Percentiles rank a stretch among this genome's conserved stretches.
Evolutionary conservation across 495 filamentous ascomycete species (phyloP).

Genomic region (Tuber brumale): DNA sequence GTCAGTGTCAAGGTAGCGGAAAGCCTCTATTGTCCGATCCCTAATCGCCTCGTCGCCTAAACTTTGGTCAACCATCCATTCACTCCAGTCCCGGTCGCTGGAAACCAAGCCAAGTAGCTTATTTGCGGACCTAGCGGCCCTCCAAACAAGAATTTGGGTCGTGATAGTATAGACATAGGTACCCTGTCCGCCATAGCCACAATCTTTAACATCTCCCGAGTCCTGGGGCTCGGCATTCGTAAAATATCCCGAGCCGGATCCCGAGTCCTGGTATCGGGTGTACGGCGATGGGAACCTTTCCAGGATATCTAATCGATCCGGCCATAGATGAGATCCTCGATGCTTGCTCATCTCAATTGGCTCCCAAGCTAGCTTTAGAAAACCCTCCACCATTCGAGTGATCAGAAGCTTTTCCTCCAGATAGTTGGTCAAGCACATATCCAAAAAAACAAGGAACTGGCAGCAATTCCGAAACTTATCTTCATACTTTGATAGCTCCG

Average conservation of each 20-base stretch:
- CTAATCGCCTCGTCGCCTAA: background rate
- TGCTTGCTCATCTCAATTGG: constrained; percentile 1
- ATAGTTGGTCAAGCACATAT: background rate
- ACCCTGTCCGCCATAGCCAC: background rate
- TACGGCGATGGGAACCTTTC: background rate
- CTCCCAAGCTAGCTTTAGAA: background rate
- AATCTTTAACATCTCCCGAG: background rate
- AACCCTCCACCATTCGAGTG: background rate
- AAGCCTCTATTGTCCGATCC: background rate
- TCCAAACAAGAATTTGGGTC: background rate
- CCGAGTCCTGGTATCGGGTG: background rate
- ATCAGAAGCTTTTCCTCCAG: background rate
- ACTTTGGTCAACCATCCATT: background rate
- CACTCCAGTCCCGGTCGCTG: background rate
- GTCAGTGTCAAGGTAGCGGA: background rate
- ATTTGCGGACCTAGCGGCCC: background rate
- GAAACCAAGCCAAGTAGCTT: background rate
- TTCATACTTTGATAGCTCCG: background rate
- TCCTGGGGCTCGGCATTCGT: no score
- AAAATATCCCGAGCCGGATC: no score
- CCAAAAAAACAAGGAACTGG: constrained; percentile 1
- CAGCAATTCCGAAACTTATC: constrained; percentile 3
- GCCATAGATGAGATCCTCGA: background rate
- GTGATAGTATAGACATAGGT: background rate
- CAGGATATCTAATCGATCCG: background rate